These are phyloP conservation scores for Proliferodiscus dingleyae DNA, from an alignment of 2,329 filamentous ascomycete genomes.

Conservation along the genomic window DNA sequence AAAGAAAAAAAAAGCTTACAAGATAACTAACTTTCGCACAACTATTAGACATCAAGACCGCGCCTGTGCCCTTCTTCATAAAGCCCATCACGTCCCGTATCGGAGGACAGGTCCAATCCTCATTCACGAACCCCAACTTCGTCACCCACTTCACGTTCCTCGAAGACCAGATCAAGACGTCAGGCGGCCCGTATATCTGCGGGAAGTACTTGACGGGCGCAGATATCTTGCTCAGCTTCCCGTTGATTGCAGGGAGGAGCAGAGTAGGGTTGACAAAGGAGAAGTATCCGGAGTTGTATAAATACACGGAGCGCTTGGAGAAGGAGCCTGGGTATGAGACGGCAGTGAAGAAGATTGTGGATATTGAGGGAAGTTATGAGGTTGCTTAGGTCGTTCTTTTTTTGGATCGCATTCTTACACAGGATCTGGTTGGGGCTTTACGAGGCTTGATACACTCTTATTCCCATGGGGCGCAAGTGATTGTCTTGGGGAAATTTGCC, in stretches of 20 bases:
- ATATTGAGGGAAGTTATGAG: constrained; percentile 34
- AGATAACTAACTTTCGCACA: constrained; percentile 16
- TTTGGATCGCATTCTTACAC: too few relatives aligned
- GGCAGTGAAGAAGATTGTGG: constrained; percentile 45
- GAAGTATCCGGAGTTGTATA: constrained; percentile 42
- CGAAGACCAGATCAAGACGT: constrained; percentile 43
- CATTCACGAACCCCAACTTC: constrained; percentile 43
- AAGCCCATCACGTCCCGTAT: constrained; percentile 57
- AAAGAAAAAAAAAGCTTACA: not conserved
- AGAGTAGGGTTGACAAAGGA: constrained; percentile 33
- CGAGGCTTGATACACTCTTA: too few relatives aligned
- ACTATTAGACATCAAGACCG: constrained; percentile 49
- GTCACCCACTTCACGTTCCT: constrained; percentile 45
- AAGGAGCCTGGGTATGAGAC: constrained; percentile 39
- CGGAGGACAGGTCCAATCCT: constrained; percentile 39
- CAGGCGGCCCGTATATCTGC: constrained; percentile 46
- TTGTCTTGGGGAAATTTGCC: too few relatives aligned
- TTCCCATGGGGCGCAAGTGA: too few relatives aligned
- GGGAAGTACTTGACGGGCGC: constrained; percentile 44
- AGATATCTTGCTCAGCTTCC: constrained; percentile 49
- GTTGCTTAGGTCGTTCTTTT: constrained; percentile 11
- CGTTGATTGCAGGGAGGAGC: constrained; percentile 39
- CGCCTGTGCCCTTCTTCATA: constrained; percentile 63
- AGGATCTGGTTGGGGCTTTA: too few relatives aligned
- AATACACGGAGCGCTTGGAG: constrained; percentile 41